Evolutionary conservation across 2,329 filamentous ascomycete genomes (phyloP).

Genomic region (Penicillium psychrosexuale): DNA sequence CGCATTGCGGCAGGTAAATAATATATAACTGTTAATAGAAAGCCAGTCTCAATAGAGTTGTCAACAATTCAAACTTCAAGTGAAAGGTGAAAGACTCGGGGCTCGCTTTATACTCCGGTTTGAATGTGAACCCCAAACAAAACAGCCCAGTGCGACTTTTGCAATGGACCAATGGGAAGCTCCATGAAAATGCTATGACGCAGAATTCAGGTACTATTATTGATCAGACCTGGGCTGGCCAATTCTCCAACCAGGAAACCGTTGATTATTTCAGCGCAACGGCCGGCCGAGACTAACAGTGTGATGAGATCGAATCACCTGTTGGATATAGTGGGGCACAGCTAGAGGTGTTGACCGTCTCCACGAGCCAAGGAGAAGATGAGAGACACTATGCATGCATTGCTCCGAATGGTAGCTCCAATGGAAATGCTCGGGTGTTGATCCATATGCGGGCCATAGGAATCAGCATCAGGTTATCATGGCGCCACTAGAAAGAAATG

Average conservation of each 20-base stretch:
- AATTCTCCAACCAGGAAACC: conserved; percentile 10
- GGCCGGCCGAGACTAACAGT: conserved; percentile 12
- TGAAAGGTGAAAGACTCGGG: background rate
- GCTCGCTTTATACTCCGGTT: conserved; percentile 11
- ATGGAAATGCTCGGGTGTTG: background rate
- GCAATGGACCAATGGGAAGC: conserved; percentile 6
- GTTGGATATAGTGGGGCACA: background rate
- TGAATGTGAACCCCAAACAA: background rate
- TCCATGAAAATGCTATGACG: background rate
- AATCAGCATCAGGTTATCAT: background rate
- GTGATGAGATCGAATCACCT: conserved; percentile 1
- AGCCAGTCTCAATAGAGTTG: background rate
- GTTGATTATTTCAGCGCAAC: conserved; percentile 16
- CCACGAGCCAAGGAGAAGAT: background rate
- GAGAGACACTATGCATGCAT: background rate
- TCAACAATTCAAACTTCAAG: background rate
- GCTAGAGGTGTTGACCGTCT: background rate
- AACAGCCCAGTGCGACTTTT: background rate
- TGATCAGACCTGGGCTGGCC: conserved; percentile 1
- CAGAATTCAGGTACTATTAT: background rate
- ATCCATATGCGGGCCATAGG: background rate
- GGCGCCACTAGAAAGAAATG: no score
- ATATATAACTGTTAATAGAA: background rate
- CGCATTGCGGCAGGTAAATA: conserved; percentile 23
- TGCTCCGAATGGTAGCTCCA: background rate